Evolutionary conservation across 2,329 filamentous ascomycete genomes (phyloP).

Genomic region (Coniochaeta sp.): DNA sequence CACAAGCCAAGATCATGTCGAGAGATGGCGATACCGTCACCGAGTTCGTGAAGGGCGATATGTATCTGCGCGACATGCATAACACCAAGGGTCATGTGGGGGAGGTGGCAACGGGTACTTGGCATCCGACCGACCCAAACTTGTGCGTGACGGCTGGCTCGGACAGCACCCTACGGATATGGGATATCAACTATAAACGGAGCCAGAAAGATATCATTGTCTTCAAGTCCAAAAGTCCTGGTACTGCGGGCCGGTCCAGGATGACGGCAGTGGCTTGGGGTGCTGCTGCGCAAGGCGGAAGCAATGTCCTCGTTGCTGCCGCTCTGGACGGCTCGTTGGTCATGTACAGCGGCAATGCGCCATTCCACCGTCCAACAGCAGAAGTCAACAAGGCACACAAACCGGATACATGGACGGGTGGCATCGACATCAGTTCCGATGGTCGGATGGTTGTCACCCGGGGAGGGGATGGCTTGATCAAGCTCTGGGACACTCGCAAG

Average conservation of each 20-base stretch:
- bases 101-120: slow-evolving; percentile 80
- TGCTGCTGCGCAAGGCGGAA: slow-evolving; percentile 64
- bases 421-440: slow-evolving; percentile 83
- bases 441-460: slow-evolving; percentile 85
- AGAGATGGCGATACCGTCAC: slow-evolving; percentile 80
- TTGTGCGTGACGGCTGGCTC: slow-evolving; percentile 85
- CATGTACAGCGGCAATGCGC: slow-evolving; percentile 87
- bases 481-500: slow-evolving; percentile 94
- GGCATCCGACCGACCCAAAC: slow-evolving; percentile 83
- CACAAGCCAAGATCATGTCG: slow-evolving; percentile 82
- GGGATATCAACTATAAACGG: slow-evolving; percentile 89
- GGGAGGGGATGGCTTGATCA: slow-evolving; percentile 87
- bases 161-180: slow-evolving; percentile 92
- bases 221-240: slow-evolving; percentile 86
- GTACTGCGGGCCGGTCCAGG: slow-evolving; percentile 80
- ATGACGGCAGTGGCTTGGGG: slow-evolving; percentile 94
- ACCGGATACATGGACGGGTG: slow-evolving; percentile 81
- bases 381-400: slow-evolving; percentile 81
- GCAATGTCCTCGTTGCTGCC: slow-evolving; percentile 70
- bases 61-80: slow-evolving; percentile 96
- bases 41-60: slow-evolving; percentile 94
- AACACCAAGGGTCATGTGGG: slow-evolving; percentile 96
- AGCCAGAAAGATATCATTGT: slow-evolving; percentile 91
- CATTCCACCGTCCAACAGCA: slow-evolving; percentile 71
- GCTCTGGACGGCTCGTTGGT: slow-evolving; percentile 84